Conservation (phyloP, 1,139 yeast genomes). For the Yamadazyma jaroonii region DNA sequence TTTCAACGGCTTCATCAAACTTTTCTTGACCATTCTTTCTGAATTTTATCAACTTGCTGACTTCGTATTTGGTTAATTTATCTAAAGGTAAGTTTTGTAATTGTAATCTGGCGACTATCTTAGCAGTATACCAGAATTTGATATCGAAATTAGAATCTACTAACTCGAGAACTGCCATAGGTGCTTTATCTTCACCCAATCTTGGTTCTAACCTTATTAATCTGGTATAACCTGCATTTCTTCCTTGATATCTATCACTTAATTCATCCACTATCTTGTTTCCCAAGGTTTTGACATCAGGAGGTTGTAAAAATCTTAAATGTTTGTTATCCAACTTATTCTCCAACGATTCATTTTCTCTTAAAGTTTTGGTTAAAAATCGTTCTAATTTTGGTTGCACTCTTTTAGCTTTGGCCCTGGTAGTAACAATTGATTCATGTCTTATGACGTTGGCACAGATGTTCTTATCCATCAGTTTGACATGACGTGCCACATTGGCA, state of each 20-base stretch:
- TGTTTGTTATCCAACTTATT: constrained; percentile 19
- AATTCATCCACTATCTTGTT: constrained; percentile 66
- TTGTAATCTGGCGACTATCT: constrained; percentile 76
- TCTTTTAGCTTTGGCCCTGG: constrained; percentile 44
- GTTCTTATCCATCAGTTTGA: constrained; percentile 47
- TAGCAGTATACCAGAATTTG: constrained; percentile 74
- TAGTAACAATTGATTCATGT: constrained; percentile 45
- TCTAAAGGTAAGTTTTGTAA: constrained; percentile 64
- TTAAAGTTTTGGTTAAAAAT: constrained; percentile 33
- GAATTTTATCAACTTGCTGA: constrained; percentile 45
- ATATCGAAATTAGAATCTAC: constrained; percentile 76
- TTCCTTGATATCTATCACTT: constrained; percentile 56
- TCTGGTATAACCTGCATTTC: constrained; percentile 85
- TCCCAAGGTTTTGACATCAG: constrained; percentile 38
- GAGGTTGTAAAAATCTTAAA: constrained; percentile 38
- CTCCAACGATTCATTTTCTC: constrained; percentile 17
- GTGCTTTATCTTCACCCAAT: constrained; percentile 82
- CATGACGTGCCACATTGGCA: constrained; percentile 44
- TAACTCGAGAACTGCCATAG: constrained; percentile 83
- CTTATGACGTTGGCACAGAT: constrained; percentile 45
- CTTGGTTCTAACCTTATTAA: constrained; percentile 82
- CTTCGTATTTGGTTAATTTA: constrained; percentile 55
- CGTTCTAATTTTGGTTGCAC: constrained; percentile 45
- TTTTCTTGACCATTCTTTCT: constrained; percentile 49
- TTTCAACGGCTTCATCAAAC: constrained; percentile 63